Evolutionary conservation across 495 filamentous ascomycete species (phyloP), one percentile per base, ranked within the genome.

Genomic region (Tuber borchii): DNA sequence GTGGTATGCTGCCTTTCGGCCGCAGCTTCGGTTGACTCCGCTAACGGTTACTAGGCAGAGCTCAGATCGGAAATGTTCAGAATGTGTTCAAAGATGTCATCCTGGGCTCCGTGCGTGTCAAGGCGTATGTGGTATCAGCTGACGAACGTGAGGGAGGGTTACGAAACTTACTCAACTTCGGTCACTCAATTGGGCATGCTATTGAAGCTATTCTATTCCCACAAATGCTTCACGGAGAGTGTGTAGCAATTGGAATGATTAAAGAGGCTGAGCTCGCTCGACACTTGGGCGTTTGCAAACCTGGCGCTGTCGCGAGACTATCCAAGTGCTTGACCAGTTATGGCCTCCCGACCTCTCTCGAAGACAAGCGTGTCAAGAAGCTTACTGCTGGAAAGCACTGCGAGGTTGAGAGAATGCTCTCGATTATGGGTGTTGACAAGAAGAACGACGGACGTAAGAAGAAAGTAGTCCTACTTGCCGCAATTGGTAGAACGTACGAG

Each of bases 341-440:
- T 83, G 93, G 92, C 44, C 87, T 99, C 74, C 96, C 95, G 31
- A 95, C 91, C 6, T 95, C 93, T 3, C 81, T 97, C 51, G 88
- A 92, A 72, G 94, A 98, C 85, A 89, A 93, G 81, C 89, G 89
- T n/a, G 90, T 99, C 56, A 89, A 90, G 72, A 93, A 92, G 82
- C 87, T 94, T 75, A 94, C 96, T 14, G 93, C 92, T 9, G 91
- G 90, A 43, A 97, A 95, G 84, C 87, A 90, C 79, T 99, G 96
- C 83, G 91, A 93, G n/a, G 93, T 97, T 17, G 93, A 98, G 77
- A 89, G 91, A 69, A 84, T 98, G 75, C 86, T 99, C 69, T 87
- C 90, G 75, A 95, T 96, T 83, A 99, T 99, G 95, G 94, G 90
- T 3, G 90, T 98, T 56, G 95, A 99, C 85, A 99, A 99, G 89